Evolutionary conservation across 306 rosid species (phyloP).

Genomic region (Prunus kanzakura): DNA sequence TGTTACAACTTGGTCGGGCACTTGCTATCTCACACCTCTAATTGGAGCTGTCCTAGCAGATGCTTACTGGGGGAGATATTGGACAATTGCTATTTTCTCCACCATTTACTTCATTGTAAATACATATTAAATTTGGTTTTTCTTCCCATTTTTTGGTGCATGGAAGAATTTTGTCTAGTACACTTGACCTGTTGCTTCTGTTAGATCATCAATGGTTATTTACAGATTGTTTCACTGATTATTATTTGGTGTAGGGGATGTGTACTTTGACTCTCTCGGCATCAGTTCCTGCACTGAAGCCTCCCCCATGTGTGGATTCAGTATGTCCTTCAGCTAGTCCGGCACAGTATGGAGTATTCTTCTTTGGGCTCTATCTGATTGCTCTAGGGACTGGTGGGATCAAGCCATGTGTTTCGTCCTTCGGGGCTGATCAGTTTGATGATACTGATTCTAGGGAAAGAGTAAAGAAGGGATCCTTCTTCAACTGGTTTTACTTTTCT

Average conservation of each 20-base stretch:
- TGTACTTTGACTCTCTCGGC: slow-evolving; percentile 93
- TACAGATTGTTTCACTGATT: background rate
- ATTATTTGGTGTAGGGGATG: slow-evolving; percentile 75
- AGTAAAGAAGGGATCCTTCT: slow-evolving; percentile 87
- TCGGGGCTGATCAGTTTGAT: slow-evolving; percentile 98
- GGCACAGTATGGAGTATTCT: slow-evolving; percentile 81
- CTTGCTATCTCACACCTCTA: slow-evolving; percentile 97
- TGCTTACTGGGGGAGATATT: slow-evolving; percentile 98
- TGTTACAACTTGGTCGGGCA: slow-evolving; percentile 96
- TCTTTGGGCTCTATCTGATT: slow-evolving; percentile 88
- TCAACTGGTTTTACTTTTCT: slow-evolving; percentile 97
- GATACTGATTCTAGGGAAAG: slow-evolving; percentile 85
- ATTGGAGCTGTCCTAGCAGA: slow-evolving; percentile 94
- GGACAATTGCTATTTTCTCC: slow-evolving; percentile 92
- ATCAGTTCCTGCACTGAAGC: slow-evolving; percentile 65
- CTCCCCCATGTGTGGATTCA: slow-evolving; percentile 61
- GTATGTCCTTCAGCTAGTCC: slow-evolving; percentile 79
- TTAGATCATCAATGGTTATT: background rate
- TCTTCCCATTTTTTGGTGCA: slow-evolving; percentile 1
- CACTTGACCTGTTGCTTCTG: background rate
- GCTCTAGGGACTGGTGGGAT: slow-evolving; percentile 98
- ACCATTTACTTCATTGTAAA: slow-evolving; percentile 74
- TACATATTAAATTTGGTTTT: slow-evolving; percentile 13
- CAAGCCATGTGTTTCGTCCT: slow-evolving; percentile 92
- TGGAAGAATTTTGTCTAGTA: background rate